Base-by-base conservation (phyloP, 163 green algal species). In the Chlamydomonas reinhardtii region DNA sequence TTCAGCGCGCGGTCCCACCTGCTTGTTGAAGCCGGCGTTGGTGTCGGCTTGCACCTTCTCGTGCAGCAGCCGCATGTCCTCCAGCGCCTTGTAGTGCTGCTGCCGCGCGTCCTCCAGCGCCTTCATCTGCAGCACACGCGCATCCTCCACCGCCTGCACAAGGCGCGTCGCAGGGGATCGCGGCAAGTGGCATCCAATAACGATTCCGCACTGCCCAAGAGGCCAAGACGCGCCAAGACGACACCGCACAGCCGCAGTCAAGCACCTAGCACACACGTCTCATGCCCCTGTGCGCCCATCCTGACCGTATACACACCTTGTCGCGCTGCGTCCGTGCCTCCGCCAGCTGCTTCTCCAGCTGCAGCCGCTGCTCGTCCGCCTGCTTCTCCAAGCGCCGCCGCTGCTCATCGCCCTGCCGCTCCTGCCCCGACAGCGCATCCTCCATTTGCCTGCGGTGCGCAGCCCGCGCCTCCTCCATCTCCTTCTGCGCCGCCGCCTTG, bases 21-120 rank as follows among this genome's bases (percentile, higher is more conserved):
- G 80, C 70, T 86, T 86, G 4, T 39, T 59, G 34, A 80, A 71
- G 34, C 73, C 70, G 9, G 54, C 56, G 29, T 73, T 59, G 24
- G 80, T 73, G 35, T 86, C 80, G 17, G 70, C 37, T 34, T 80
- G 27, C 24, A 86, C 54, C 54, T 34, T 32, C 32, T 86, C 70
- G 27, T 86, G 69, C 54, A 73, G 56, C 69, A 22, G 6, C 19
- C 80, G 54, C 54, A 59, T 35, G 34, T 86, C 80, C 54, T 76
- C 80, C 80, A 79, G 25, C 0, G 80, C 69, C 54, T 68, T 73
- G 27, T 79, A 59, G 22, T 86, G 80, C 70, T 73, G 54, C 35
- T 6, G 35, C 16, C 80, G 80, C 56, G 69, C 70, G 27, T 86
- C 80, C 56, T 86, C 80, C 54, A 79, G 35, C 69, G 70, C 70